Evolutionary conservation across 169 alveolate genomes (phyloP).

Genomic region (Miamiensis avidus): DNA sequence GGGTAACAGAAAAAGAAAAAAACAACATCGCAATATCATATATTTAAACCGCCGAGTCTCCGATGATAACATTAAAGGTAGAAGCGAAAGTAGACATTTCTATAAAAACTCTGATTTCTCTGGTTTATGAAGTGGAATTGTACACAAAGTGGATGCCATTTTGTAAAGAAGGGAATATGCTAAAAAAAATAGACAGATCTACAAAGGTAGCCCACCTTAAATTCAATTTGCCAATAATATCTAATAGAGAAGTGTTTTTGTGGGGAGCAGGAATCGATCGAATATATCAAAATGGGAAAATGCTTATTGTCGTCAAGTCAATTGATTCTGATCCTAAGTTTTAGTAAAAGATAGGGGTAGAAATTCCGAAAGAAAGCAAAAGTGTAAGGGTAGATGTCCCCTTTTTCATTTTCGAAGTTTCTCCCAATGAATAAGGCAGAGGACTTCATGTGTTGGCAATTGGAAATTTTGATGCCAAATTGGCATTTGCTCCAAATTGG

Average conservation of each 20-base stretch:
- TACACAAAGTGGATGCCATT: conserved; percentile 17
- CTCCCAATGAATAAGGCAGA: not conserved
- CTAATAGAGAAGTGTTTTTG: conserved; percentile 15
- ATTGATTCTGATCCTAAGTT: conserved; percentile 11
- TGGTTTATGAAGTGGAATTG: conserved; percentile 14
- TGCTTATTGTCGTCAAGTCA: not conserved
- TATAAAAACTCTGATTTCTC: conserved; percentile 1
- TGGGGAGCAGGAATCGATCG: conserved; percentile 4
- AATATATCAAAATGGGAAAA: not conserved
- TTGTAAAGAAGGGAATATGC: conserved; percentile 3
- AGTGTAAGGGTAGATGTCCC: conserved; percentile 20
- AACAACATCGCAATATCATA: no score
- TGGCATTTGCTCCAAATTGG: conserved; percentile 1
- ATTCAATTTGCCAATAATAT: conserved; percentile 6
- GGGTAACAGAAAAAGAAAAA: no score
- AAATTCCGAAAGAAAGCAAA: not conserved
- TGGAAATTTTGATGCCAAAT: conserved; percentile 3
- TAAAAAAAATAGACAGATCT: conserved; percentile 17
- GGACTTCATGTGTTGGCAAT: not conserved
- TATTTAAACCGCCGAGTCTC: no score
- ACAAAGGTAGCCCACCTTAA: conserved; percentile 14
- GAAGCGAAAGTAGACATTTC: not conserved
- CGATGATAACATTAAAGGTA: no score
- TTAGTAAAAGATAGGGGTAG: conserved; percentile 6
- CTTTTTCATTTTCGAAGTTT: conserved; percentile 1